Base-by-base conservation (phyloP, 2,329 filamentous ascomycete genomes). In the Metarhizium robertsii region DNA sequence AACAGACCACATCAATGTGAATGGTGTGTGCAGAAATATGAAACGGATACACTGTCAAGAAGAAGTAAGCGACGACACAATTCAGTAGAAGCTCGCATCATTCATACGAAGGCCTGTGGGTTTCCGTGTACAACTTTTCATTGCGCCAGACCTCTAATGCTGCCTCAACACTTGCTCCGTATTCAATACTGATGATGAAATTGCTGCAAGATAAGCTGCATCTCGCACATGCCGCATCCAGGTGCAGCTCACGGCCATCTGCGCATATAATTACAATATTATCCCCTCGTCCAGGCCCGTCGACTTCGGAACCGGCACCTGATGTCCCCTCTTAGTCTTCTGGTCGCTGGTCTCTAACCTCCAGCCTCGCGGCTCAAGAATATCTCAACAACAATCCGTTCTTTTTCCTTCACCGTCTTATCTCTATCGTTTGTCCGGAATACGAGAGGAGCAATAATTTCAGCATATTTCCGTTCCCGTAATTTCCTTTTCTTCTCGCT, bases 301-400 rank as follows among this genome's bases (percentile, higher is more conserved):
- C 45, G 45, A 30, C 14, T 48, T 29, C 45, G 25, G 5, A 49
- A 10, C 25, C 53, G 50, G 18, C 29, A n/a, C 16, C 50, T 36
- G n/a, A 34, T 45, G 36, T 25, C 47, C 18, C 36, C 53, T 14
- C 34, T 38, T 43, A 11, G 29, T 57, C 32, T 42, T 48, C 16
- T 46, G 20, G 54, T 42, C 42, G 32, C 46, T 11, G 40, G 61
- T 60, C 60, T 61, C 67, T 71, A 71, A 60, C 62, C 65, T 14
- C 57, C 63, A 42, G 65, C 61, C 50, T 71, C 70, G 48, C 64
- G 64, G 55, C 67, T 64, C 54, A 75, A 54, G 58, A 95, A 95
- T 32, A 90, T 72, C 66, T 91, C 87, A 34, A 95, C 66, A 13
- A 92, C 71, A 10, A 78, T 78, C 55, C 78, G 76, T 73, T 84